Base-by-base conservation (phyloP, 306 rosid genomes). In the Cucurbita argyrosperma region DNA sequence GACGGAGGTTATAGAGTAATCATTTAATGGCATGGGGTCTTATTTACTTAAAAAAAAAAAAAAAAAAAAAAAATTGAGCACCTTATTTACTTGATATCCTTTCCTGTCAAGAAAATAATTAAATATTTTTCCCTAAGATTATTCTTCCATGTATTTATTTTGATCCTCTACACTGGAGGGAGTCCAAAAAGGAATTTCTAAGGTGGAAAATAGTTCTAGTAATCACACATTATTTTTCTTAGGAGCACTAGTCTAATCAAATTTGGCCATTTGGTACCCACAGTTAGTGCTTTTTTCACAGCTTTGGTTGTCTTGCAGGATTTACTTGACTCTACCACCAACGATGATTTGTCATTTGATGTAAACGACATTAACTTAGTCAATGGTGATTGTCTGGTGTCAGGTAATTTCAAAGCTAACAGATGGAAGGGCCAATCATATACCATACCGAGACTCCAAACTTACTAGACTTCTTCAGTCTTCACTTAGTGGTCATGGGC, bases 351-450 rank as follows among this genome's bases (percentile, higher is more conserved):
- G 18, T 54, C 56, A 23, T 73, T 76, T 55, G 21, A 65, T 18
- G 18, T 45, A 2, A 18, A 18, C 8, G 16, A 54, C 80, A 60
- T 62, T 69, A 62, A 45, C 43, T 66, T 66, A 13, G 77, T 79
- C 54, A 64, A 42, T 78, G 67, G 53, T 51, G 55, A 78, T 78
- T 80, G 35, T 81, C 72, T 82, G 64, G 61, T 79, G 75, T 51
- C 76, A 95, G 99, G 99, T 95, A 72, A 95, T 95, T 76, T 91
- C 99, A 74, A 95, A 95, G 84, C 83, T 95, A 81, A 95, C 99
- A 51, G 99, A 95, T 80, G 90, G 77, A 54, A 85, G 77, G 85
- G 91, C 99, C 38, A 81, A 90, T 83, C 99, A 95, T 84, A 68
- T 95, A 80, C 99, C 99, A 50, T 95, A 95, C 74, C 78, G 99